Evolutionary conservation across 352 stramenopile species (phyloP).

Genomic region (Globisporangium megalacanthum): DNA sequence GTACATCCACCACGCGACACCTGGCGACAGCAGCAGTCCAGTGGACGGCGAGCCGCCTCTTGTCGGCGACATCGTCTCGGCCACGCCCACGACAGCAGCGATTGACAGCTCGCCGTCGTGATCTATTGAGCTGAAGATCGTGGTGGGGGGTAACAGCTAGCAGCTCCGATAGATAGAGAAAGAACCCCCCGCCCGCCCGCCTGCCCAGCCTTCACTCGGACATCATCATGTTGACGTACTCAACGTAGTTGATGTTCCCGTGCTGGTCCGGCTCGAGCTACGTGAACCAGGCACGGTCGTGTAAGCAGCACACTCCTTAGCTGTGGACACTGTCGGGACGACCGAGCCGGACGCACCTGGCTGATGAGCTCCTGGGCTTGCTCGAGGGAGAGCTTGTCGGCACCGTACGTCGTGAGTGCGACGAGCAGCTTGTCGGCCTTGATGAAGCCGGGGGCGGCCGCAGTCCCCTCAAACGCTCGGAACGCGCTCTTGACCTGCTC

Average conservation of each 20-base stretch:
- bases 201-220: constrained; percentile 35
- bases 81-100: not conserved
- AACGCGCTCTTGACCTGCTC: constrained; percentile 93
- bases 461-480: constrained; percentile 63
- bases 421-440: constrained; percentile 84
- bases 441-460: constrained; percentile 62
- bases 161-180: not conserved
- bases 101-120: not conserved
- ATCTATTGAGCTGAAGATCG: constrained; percentile 7
- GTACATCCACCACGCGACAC: constrained; percentile 29
- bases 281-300: constrained; percentile 1
- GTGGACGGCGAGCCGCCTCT: not conserved
- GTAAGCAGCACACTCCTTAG: not conserved
- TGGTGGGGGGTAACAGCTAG: not conserved
- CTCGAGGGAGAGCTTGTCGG: constrained; percentile 86
- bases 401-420: constrained; percentile 86
- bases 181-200: not conserved
- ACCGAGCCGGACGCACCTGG: constrained; percentile 34
- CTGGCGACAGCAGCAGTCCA: not conserved
- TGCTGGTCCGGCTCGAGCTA: constrained; percentile 90
- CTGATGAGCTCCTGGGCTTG: constrained; percentile 90
- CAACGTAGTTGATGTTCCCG: constrained; percentile 91
- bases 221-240: constrained; percentile 97
- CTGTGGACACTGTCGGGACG: not conserved
- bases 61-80: not conserved